Evolutionary conservation across 192 early-diverging fungal genomes (phyloP).

Genomic region (Podila clonocystis): DNA sequence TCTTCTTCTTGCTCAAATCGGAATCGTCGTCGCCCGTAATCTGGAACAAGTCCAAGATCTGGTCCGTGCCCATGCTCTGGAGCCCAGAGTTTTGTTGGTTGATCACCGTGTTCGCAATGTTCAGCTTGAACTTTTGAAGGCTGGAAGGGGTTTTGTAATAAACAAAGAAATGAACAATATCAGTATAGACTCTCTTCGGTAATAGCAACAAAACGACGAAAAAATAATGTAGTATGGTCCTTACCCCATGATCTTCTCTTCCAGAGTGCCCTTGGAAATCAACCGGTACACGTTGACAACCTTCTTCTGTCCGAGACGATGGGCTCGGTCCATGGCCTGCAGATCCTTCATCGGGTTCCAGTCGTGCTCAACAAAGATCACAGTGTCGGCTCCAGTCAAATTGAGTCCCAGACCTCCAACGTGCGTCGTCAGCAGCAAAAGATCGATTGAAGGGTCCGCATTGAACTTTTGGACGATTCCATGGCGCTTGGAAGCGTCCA

Average conservation of each 20-base stretch:
- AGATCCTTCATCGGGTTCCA: conserved; percentile 99
- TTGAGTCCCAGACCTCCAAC: conserved; percentile 98
- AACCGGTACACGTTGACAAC: conserved; percentile 98
- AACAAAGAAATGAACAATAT: neutral
- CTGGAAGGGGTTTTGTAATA: conserved; percentile 41
- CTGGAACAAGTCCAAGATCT: conserved; percentile 94
- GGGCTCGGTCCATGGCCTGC: conserved; percentile 99
- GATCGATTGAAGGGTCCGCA: conserved; percentile 94
- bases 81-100: conserved; percentile 97
- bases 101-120: conserved; percentile 95
- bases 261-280: conserved; percentile 96
- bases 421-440: conserved; percentile 93
- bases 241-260: conserved; percentile 99
- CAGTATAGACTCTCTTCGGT: neutral
- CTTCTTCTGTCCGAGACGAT: conserved; percentile 96
- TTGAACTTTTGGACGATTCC: conserved; percentile 96
- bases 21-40: conserved; percentile 65
- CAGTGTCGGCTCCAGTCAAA: conserved; percentile 98
- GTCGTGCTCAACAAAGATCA: conserved; percentile 99
- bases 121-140: conserved; percentile 97
- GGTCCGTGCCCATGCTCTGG: conserved; percentile 94
- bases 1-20: conserved; percentile 45
- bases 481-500: conserved; percentile 84
- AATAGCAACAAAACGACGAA: neutral
- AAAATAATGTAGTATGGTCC: conserved; percentile 4